phyloP scores from a whole-genome alignment of 169 alveolate genomes.

The Plasmodium relictum region DNA sequence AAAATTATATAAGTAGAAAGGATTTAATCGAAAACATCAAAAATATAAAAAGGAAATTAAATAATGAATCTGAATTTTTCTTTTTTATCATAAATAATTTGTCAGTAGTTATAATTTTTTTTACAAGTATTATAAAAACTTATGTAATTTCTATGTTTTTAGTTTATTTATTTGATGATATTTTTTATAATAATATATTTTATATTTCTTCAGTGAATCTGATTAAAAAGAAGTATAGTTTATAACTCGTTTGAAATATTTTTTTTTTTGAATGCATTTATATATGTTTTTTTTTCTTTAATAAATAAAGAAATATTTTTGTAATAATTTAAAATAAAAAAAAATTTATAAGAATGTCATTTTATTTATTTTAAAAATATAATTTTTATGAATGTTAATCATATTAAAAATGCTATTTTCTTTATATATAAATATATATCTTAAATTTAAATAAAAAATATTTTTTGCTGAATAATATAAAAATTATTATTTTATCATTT shows the following conservation, averaged over 20 bases:
- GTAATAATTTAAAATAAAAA: neutral
- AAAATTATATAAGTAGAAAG: slow-evolving; percentile 27
- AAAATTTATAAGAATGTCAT: neutral
- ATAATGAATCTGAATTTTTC: slow-evolving; percentile 18
- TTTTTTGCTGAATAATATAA: too few relatives aligned
- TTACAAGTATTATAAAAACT: slow-evolving; percentile 30
- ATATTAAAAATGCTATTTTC: too few relatives aligned
- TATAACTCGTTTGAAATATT: too few relatives aligned
- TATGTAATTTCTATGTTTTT: slow-evolving; percentile 49
- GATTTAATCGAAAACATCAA: slow-evolving; percentile 6
- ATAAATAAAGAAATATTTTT: too few relatives aligned
- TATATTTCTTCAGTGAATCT: slow-evolving; percentile 6
- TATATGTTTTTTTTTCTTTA: too few relatives aligned
- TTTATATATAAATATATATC: too few relatives aligned
- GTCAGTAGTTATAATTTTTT: slow-evolving; percentile 21
- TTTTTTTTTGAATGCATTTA: too few relatives aligned
- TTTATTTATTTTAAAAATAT: too few relatives aligned
- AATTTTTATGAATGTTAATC: too few relatives aligned
- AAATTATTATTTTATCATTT: too few relatives aligned
- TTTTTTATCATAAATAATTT: slow-evolving; percentile 39
- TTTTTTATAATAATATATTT: slow-evolving; percentile 19
- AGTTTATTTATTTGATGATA: slow-evolving; percentile 60
- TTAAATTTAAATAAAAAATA: too few relatives aligned
- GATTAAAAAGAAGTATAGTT: too few relatives aligned
- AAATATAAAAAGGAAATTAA: slow-evolving; percentile 31